These are phyloP conservation scores for Cercospora sesami DNA, from an alignment of 2,329 filamentous ascomycete genomes.

Conservation along the genomic window DNA sequence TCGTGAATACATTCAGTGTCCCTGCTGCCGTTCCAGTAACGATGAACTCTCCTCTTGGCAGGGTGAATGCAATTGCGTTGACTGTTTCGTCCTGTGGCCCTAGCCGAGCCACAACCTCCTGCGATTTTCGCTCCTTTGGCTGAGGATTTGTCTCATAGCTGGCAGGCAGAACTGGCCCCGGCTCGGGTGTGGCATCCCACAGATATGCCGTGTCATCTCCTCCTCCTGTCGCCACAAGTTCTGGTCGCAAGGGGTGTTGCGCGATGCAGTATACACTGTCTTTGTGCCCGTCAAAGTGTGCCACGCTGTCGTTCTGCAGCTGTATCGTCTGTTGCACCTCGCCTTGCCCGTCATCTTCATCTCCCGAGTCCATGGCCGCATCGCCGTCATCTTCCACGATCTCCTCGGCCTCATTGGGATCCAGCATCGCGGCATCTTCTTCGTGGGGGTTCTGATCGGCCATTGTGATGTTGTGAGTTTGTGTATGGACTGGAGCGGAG, in stretches of 20 bases:
- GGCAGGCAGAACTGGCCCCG: conserved; percentile 66
- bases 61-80: conserved; percentile 80
- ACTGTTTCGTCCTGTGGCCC: conserved; percentile 93
- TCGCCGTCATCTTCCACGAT: conserved; percentile 62
- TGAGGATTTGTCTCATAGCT: conserved; percentile 70
- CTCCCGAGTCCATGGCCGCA: conserved; percentile 78
- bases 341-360: conserved; percentile 51
- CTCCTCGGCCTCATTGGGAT: conserved; percentile 77
- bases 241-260: conserved; percentile 77
- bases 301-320: conserved; percentile 87
- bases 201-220: conserved; percentile 84
- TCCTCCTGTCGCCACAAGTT: conserved; percentile 84
- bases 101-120: conserved; percentile 69
- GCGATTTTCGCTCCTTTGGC: conserved; percentile 56
- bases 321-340: conserved; percentile 64
- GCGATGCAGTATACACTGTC: conserved; percentile 95
- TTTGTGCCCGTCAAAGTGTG: conserved; percentile 86
- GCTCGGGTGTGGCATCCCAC: conserved; percentile 69
- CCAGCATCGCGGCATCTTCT: conserved; percentile 70
- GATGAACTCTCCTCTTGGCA: conserved; percentile 78
- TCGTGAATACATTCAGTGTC: conserved; percentile 61
- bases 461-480: not conserved
- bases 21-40: conserved; percentile 89
- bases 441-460: conserved; percentile 25
- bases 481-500: too few relatives aligned